Percentiles rank a stretch among this genome's conserved stretches.
Evolutionary conservation across 2,329 filamentous ascomycete species (phyloP).

Genomic region (Ophiostoma triangulosporum): DNA sequence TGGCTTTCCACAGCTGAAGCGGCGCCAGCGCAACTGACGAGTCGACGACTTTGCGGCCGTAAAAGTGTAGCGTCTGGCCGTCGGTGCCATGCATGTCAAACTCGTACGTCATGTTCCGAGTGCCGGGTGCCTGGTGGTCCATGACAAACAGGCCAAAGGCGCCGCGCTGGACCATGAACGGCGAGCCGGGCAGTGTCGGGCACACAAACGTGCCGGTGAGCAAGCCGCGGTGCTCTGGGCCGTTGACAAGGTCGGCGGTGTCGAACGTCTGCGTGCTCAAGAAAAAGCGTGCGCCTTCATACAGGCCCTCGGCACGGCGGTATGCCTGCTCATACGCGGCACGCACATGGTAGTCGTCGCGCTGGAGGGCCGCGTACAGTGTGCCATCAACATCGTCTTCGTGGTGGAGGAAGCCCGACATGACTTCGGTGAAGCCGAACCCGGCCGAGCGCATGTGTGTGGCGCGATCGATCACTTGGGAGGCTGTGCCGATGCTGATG

Average conservation of each 20-base stretch:
- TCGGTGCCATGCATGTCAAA: slow-evolving; percentile 44
- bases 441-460: slow-evolving; percentile 31
- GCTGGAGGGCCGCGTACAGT: neutral
- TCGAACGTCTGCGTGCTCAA: slow-evolving; percentile 44
- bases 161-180: slow-evolving; percentile 46
- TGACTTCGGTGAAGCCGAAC: slow-evolving; percentile 50
- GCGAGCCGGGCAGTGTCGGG: slow-evolving; percentile 38
- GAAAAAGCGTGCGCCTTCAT: slow-evolving; percentile 44
- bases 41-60: slow-evolving; percentile 50
- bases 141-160: slow-evolving; percentile 43
- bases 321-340: slow-evolving; percentile 41
- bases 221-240: slow-evolving; percentile 36
- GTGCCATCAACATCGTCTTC: slow-evolving; percentile 16
- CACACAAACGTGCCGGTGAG: slow-evolving; percentile 47
- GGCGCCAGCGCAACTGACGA: slow-evolving; percentile 44
- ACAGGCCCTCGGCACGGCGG: slow-evolving; percentile 37
- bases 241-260: slow-evolving; percentile 32
- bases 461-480: slow-evolving; percentile 28
- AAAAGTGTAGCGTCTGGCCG: slow-evolving; percentile 40
- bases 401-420: slow-evolving; percentile 46
- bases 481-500: slow-evolving; percentile 23
- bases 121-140: slow-evolving; percentile 40
- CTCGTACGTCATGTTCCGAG: slow-evolving; percentile 46
- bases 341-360: slow-evolving; percentile 26
- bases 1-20: slow-evolving; percentile 45